Evolutionary conservation across 352 stramenopile species (phyloP).

Genomic region (Pythium periplocum): DNA sequence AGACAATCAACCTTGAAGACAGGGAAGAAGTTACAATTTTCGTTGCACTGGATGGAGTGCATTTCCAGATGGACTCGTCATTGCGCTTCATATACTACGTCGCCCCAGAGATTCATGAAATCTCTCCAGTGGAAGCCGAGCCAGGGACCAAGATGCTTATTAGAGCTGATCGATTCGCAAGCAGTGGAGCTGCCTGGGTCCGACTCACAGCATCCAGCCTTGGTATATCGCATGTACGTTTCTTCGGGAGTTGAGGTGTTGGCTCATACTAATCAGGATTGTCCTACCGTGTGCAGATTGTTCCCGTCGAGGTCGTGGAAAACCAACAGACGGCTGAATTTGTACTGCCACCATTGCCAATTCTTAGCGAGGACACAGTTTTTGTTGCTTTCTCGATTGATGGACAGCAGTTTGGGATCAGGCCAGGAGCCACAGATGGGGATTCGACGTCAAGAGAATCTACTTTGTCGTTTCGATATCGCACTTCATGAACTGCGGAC

Average conservation of each 20-base stretch:
- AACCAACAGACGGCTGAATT: constrained; percentile 9
- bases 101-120: constrained; percentile 11
- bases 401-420: constrained; percentile 14
- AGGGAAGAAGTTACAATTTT: constrained; percentile 42
- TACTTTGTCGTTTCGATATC: neutral
- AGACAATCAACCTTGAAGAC: neutral
- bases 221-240: constrained; percentile 16
- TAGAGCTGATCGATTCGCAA: constrained; percentile 8
- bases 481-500: constrained; percentile 1
- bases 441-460: neutral
- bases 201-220: constrained; percentile 13
- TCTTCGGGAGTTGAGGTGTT: neutral
- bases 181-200: constrained; percentile 10
- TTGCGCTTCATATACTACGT: constrained; percentile 25
- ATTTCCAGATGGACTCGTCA: constrained; percentile 33
- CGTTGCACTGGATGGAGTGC: constrained; percentile 40
- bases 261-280: neutral
- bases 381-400: constrained; percentile 15
- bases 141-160: constrained; percentile 18
- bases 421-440: neutral
- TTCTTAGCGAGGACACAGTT: constrained; percentile 7
- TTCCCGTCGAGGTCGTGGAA: constrained; percentile 7
- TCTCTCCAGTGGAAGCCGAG: constrained; percentile 17
- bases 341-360: constrained; percentile 10
- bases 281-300: constrained; percentile 4